A percentile compares a stretch with the other conserved stretches of the same genome.
These are phyloP conservation scores for Aspergillus nomiae DNA, from an alignment of 2,329 filamentous ascomycete genomes.

Conservation along the genomic window DNA sequence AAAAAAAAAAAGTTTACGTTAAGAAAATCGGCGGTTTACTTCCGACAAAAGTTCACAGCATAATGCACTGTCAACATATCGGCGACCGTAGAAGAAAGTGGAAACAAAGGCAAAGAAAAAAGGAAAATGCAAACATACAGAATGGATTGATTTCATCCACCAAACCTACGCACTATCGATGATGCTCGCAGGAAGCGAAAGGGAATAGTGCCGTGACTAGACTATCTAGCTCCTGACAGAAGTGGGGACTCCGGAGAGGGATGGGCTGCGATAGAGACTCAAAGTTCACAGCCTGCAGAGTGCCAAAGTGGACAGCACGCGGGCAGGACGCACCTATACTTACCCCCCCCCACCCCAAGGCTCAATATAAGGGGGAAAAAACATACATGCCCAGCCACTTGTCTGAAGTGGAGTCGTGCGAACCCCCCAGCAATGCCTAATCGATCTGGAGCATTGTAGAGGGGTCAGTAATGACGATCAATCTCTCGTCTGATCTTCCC, in stretches of 20 bases:
- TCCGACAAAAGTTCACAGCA: not conserved
- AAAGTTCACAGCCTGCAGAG: not conserved
- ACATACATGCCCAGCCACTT: not conserved
- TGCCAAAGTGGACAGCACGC: not conserved
- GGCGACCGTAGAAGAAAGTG: not conserved
- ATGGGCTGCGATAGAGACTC: not conserved
- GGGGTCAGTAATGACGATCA: slow-evolving; percentile 7
- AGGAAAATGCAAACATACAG: not conserved
- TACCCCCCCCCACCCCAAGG: not conserved
- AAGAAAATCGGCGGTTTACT: not conserved
- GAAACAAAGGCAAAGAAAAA: not conserved
- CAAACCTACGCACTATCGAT: slow-evolving; percentile 4
- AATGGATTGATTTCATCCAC: not conserved
- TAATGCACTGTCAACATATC: not conserved
- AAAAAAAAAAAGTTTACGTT: not conserved
- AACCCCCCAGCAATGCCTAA: slow-evolving; percentile 5
- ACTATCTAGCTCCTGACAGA: slow-evolving; percentile 8
- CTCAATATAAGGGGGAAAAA: not conserved
- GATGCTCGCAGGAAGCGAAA: slow-evolving; percentile 1
- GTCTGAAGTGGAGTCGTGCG: not conserved
- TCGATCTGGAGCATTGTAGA: slow-evolving; percentile 2
- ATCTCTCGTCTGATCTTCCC: slow-evolving; percentile 9
- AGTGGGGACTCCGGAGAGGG: slow-evolving; percentile 4
- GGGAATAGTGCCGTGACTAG: slow-evolving; percentile 8
- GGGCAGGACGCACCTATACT: not conserved